These are phyloP conservation scores for Tylopilus subfusipes DNA, from an alignment of 768 basidiomycete species.

Conservation along the genomic window DNA sequence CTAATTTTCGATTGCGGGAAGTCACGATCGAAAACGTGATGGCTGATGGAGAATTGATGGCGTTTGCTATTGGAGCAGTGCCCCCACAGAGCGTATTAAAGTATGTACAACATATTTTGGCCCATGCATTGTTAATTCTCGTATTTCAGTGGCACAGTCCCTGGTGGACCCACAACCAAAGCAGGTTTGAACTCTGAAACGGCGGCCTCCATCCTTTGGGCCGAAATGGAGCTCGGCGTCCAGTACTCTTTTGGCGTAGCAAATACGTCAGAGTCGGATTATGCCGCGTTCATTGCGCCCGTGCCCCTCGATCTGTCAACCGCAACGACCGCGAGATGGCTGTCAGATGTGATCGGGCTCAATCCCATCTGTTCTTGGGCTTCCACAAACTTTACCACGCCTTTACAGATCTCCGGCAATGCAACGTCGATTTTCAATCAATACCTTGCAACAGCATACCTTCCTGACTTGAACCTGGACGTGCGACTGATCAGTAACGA, in stretches of 20 bases:
- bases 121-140: not conserved
- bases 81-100: conserved; percentile 24
- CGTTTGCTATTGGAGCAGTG: conserved; percentile 24
- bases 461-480: conserved; percentile 18
- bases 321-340: conserved; percentile 24
- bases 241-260: conserved; percentile 23
- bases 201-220: conserved; percentile 26
- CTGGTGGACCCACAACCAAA: no score
- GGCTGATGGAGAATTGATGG: conserved; percentile 20
- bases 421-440: not conserved
- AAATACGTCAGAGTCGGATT: conserved; percentile 12
- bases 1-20: not conserved
- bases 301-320: conserved; percentile 15
- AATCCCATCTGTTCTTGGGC: conserved; percentile 29
- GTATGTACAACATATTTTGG: conserved; percentile 3
- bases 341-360: conserved; percentile 27
- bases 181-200: conserved; percentile 7
- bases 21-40: conserved; percentile 24
- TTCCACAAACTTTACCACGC: conserved; percentile 22
- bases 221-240: conserved; percentile 22
- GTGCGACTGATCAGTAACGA: not conserved
- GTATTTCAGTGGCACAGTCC: conserved; percentile 8
- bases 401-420: conserved; percentile 14
- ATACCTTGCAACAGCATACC: conserved; percentile 12
- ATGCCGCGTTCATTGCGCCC: conserved; percentile 19